Base-by-base conservation (phyloP, 257 asterid species). In the Solanum sejunctum region DNA sequence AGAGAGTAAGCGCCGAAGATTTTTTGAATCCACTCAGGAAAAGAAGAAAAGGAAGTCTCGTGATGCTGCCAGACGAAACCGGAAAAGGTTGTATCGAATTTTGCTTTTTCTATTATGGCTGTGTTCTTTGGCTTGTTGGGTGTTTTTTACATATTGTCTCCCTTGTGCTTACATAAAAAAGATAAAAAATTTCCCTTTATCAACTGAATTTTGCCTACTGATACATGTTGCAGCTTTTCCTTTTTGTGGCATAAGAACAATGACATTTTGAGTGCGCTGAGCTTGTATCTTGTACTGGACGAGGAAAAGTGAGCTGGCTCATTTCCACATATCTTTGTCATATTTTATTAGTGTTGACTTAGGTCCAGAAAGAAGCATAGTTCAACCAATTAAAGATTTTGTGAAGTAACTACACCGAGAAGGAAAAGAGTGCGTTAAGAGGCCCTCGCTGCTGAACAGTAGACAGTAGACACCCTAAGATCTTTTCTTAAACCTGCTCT, bases 1-100 rank as follows among this genome's bases (percentile, higher is more conserved):
- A 56, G 95, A 93, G 84, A 81, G 90, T 80, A 91, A 85, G 88
- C 92, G 92, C 56, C 85, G 97, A 55, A 85, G 91, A 47, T 92
- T 85, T 72, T 92, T 91, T 32, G 94, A 92, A 79, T 64, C 60
- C 60, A 82, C 84, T 9, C 94, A 85, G 81, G 92, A 91, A 56
- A 88, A 91, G 89, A 87, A 80, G 87, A 92, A 89, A 85, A 78
- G 93, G 56, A 93, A 92, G 77, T 6, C 88, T n/a, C 90, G 93
- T 11, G 93, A 90, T 45, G 93, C 97, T 23, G 92, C 94, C 17
- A 87, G 57, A 81, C 88, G 92, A 28, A 85, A 88, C 63, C 88
- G 89, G 41, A 92, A 82, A 88, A 93, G 97, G 97, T 92, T 36
- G 10, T 20, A 8, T 54, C 43, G 6, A 54, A 1, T 26, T 9